Evolutionary conservation across 306 rosid species (phyloP), one percentile per base, ranked within the genome.

Genomic region (Quercus cerris): DNA sequence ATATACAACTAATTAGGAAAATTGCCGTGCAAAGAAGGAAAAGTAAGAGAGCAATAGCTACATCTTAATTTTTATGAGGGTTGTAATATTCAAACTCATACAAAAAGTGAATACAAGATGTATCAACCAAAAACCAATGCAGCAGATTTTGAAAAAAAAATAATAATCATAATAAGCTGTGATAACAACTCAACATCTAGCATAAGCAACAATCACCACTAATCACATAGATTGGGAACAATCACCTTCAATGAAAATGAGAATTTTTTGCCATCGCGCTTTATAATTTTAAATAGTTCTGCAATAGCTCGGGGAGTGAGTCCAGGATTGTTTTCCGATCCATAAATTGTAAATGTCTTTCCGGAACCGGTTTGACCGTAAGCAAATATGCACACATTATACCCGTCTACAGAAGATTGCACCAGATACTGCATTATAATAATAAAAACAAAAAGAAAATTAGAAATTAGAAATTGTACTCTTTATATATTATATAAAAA

Each of bases 291-390:
- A 82, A 94, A 94, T 71, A 94, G 88, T 66, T 94, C 98, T 63
- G 88, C 67, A 25, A 85, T 94, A 28, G 97, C 96, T 12, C 93
- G 92, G 5, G 96, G 97, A 55, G 98, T 94, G 69, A 94, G 88
- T 67, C 98, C 98, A 75, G 91, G 92, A 77, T 89, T 87, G 77
- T 68, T 78, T 85, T 90, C 96, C 12, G 94, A 83, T 76, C 98
- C 98, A 41, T 94, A 94, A 56, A 94, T 90, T 25, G 98, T 94
- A 79, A 86, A 94, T 7, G 98, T 94, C 88, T 94, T 94, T 62
- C 98, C 98, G 7, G 98, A 94, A 61, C 98, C 98, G 19, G 98
- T 94, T 87, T 94, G 98, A 75, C 98, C 98, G 62, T 94, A 94
- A 5, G 98, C 98, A 90, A 94, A 94, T 80, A 94, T 89, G 85